These are phyloP conservation scores for Terfezia boudieri DNA, from an alignment of 495 filamentous ascomycete genomes.

Conservation along the genomic window DNA sequence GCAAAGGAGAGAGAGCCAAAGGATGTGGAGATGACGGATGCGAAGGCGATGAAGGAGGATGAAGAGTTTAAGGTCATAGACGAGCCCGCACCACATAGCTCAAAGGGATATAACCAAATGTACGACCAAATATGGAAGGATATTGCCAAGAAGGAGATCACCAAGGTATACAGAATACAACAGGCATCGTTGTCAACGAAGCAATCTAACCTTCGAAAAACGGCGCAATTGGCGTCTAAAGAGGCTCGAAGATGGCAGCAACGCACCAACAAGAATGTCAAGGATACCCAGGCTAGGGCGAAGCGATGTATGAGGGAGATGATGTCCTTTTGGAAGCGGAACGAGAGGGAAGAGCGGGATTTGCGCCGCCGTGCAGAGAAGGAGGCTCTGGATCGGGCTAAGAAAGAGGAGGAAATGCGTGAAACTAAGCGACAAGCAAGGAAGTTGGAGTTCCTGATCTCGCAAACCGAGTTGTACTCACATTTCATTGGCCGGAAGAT, in stretches of 20 bases:
- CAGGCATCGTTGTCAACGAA: conserved; percentile 60
- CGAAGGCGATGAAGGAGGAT: conserved; percentile 28
- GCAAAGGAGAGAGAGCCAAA: conserved; percentile 37
- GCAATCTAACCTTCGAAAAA: conserved; percentile 86
- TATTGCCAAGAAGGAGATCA: conserved; percentile 77
- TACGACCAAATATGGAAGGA: conserved; percentile 98
- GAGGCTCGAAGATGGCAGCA: conserved; percentile 95
- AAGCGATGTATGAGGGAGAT: conserved; percentile 98
- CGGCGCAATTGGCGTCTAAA: conserved; percentile 87
- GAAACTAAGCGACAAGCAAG: conserved; percentile 93
- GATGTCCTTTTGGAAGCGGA: conserved; percentile 99
- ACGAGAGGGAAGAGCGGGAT: conserved; percentile 92
- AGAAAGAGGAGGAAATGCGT: conserved; percentile 86
- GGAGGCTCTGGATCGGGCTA: conserved; percentile 89
- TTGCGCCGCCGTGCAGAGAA: conserved; percentile 80
- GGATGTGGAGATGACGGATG: conserved; percentile 35
- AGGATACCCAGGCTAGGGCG: conserved; percentile 88
- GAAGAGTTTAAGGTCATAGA: conserved; percentile 24
- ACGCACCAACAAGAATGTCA: conserved; percentile 91
- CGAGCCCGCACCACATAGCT: conserved; percentile 41
- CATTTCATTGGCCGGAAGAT: conserved; percentile 99
- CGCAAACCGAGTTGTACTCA: conserved; percentile 93
- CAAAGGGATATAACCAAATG: conserved; percentile 87
- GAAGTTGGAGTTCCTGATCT: conserved; percentile 98
- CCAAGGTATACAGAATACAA: conserved; percentile 72